Percentiles rank a stretch among this genome's conserved stretches.
These are phyloP conservation scores for Eimeria zaria DNA, from an alignment of 169 alveolate species.

Conservation along the genomic window DNA sequence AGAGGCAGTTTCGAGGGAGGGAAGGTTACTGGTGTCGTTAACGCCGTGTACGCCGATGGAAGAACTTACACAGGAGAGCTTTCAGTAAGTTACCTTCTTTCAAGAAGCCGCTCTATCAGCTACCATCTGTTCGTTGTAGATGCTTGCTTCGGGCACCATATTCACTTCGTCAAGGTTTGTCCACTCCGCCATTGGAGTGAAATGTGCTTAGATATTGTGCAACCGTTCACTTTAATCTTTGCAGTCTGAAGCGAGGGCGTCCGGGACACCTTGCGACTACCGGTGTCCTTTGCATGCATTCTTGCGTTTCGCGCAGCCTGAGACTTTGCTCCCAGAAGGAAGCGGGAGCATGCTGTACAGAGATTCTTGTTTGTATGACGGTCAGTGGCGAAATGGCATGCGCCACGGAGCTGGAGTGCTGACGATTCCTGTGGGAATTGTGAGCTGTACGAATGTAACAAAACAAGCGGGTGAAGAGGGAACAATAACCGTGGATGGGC, in stretches of 20 bases:
- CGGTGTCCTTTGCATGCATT: background rate
- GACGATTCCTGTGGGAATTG: slow-evolving; percentile 45
- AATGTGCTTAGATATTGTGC: background rate
- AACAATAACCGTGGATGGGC: slow-evolving; percentile 74
- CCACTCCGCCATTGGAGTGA: background rate
- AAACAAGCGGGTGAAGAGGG: background rate
- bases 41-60: slow-evolving; percentile 77
- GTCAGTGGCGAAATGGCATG: slow-evolving; percentile 80
- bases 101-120: background rate
- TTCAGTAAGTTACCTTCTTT: slow-evolving; percentile 23
- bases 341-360: slow-evolving; percentile 62
- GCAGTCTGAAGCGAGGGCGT: background rate
- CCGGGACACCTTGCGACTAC: background rate
- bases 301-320: slow-evolving; percentile 64
- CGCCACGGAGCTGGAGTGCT: slow-evolving; percentile 85
- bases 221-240: background rate
- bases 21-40: slow-evolving; percentile 54
- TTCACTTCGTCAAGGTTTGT: background rate
- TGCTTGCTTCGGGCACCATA: background rate
- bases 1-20: slow-evolving; percentile 80
- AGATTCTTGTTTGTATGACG: slow-evolving; percentile 73
- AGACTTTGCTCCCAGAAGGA: slow-evolving; percentile 78
- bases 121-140: background rate
- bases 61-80: slow-evolving; percentile 76
- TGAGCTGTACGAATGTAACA: background rate